Percentiles rank a stretch among this genome's conserved stretches.
These are phyloP conservation scores for Amborella trichopoda DNA, from an alignment of 164 flowering plant species.

Conservation along the genomic window DNA sequence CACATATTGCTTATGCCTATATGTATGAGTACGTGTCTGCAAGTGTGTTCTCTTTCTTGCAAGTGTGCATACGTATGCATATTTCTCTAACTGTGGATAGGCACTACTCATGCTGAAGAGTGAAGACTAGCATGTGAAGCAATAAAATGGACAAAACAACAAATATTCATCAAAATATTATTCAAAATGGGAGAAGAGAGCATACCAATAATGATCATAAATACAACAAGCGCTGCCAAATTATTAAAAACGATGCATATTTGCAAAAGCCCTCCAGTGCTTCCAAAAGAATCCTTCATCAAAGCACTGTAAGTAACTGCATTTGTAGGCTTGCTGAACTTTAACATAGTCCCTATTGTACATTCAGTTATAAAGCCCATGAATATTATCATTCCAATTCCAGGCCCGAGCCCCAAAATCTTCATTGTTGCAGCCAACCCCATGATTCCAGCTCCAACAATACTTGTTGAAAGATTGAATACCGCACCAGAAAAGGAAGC, in stretches of 20 bases:
- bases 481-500: constrained; percentile 86
- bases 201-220: constrained; percentile 90
- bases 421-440: constrained; percentile 95
- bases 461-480: constrained; percentile 74
- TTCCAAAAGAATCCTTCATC: constrained; percentile 94
- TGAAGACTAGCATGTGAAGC: too few species aligned
- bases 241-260: constrained; percentile 65
- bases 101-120: too few species aligned
- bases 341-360: constrained; percentile 55
- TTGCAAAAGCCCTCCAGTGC: constrained; percentile 59
- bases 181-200: too few species aligned
- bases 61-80: background rate
- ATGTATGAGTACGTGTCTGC: too few species aligned
- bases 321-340: constrained; percentile 67
- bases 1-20: too few species aligned
- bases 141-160: background rate
- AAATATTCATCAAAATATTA: too few species aligned
- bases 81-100: background rate
- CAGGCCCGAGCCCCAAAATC: constrained; percentile 62
- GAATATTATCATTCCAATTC: constrained; percentile 54
- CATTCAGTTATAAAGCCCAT: constrained; percentile 68
- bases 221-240: constrained; percentile 73
- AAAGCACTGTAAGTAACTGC: constrained; percentile 65
- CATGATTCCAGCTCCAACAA: constrained; percentile 97
- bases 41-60: too few species aligned